Evolutionary conservation across 106 monocot species (phyloP).

Genomic region (Dendrobium huoshanense): DNA sequence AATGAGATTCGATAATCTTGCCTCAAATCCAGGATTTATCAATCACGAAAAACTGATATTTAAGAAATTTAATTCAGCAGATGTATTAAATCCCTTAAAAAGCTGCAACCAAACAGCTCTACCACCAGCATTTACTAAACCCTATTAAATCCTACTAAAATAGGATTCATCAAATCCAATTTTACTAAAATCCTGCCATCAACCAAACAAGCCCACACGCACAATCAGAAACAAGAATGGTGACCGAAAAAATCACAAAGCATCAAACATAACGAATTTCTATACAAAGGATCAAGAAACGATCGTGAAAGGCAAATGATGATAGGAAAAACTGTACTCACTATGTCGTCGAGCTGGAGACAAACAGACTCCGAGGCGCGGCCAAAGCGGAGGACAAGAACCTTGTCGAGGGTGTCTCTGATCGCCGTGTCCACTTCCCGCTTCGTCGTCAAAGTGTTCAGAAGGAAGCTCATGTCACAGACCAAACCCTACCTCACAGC

Average conservation of each 20-base stretch:
- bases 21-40: too few relatives aligned
- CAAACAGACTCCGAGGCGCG: constrained; percentile 40
- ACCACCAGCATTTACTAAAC: too few relatives aligned
- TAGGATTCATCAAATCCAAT: background rate
- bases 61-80: too few relatives aligned
- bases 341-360: constrained; percentile 81
- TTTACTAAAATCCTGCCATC: too few relatives aligned
- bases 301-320: background rate
- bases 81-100: too few relatives aligned
- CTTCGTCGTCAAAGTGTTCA: constrained; percentile 56
- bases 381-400: constrained; percentile 87
- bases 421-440: constrained; percentile 59
- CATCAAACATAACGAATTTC: background rate
- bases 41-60: too few relatives aligned
- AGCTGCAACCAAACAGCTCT: too few relatives aligned
- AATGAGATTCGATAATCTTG: too few relatives aligned
- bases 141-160: background rate
- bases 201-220: background rate
- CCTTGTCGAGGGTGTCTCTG: constrained; percentile 89
- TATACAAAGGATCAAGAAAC: background rate
- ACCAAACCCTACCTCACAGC: background rate
- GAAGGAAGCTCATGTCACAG: constrained; percentile 44
- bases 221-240: background rate
- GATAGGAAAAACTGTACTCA: constrained; percentile 4
- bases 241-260: background rate